Base-by-base conservation (phyloP, 2,329 filamentous ascomycete genomes). In the Cryphonectria japonica region DNA sequence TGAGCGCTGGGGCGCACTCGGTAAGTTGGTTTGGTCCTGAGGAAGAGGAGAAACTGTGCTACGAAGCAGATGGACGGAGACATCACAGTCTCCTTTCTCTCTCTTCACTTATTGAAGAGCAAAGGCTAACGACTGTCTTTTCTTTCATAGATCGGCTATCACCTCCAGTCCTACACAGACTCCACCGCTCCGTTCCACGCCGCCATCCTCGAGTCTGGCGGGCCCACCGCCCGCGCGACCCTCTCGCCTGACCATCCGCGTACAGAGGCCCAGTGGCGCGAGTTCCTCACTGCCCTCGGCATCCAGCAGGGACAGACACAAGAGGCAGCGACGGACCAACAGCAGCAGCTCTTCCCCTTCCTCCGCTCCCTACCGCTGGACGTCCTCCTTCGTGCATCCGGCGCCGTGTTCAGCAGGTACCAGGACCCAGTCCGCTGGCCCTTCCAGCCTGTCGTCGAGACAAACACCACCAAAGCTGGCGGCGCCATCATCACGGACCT, bases 361-460 rank as follows among this genome's bases (percentile, higher is more conserved):
- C 83, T 93, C 19, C 83, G 84, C 67, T 74, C 79, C 77, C 74
- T 86, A 9, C 79, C 84, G 2, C 75, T 83, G 2, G 66, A 74
- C 0, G 78, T 74, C 6, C 76, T 88, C 39, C 76, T 82, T 37
- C 67, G 72, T 0, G 86, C 86, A 14, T 83, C 82, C 8, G 77
- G 81, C 63, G 60, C 69, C 7, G 80, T 88, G 41, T 89, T 83
- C 80, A 73, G 78, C 13, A 78, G 78, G 62, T 84, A 85, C 75
- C 77, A 79, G n/a, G 74, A 76, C 3, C 81, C 79, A 9, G 80
- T 89, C 11, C 82, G 83, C 39, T 90, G 88, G 88, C 83, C 92
- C 0, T 93, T 92, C 80, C 91, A 93, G 75, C 91, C 91, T 9
- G 88, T 90, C 50, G 86, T 93, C 70, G 90, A 92, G 39, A 34